phyloP scores from a whole-genome alignment of 352 stramenopile genomes.

The Pythium guiyangense region DNA sequence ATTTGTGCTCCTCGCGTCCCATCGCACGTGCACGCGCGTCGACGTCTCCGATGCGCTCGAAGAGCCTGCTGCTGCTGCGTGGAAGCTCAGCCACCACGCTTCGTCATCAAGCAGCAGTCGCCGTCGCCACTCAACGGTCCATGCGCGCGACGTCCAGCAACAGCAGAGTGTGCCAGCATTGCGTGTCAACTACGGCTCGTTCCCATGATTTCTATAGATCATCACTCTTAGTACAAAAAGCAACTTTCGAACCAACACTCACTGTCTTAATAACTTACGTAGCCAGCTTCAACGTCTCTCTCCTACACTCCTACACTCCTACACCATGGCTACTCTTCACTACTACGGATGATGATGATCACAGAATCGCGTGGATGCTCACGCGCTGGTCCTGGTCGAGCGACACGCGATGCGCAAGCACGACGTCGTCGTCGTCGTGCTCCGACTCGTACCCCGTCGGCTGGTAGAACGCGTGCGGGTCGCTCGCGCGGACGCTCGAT shows the following conservation, averaged over 20 bases:
- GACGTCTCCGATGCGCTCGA: constrained; percentile 36
- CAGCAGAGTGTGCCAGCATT: constrained; percentile 4
- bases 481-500: constrained; percentile 11
- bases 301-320: too few species aligned
- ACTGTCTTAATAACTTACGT: background rate
- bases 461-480: constrained; percentile 18
- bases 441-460: constrained; percentile 17
- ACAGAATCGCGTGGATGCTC: constrained; percentile 64
- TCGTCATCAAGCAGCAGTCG: constrained; percentile 1
- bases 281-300: too few species aligned
- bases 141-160: constrained; percentile 4
- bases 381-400: constrained; percentile 54
- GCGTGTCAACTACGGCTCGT: constrained; percentile 18
- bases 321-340: background rate
- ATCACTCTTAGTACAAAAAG: background rate
- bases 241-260: background rate
- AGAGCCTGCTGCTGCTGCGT: background rate
- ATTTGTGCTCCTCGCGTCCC: constrained; percentile 36
- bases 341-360: too few species aligned
- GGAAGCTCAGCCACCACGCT: background rate
- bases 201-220: too few species aligned
- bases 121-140: constrained; percentile 10
- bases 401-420: constrained; percentile 53
- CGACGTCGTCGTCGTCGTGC: constrained; percentile 36
- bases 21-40: constrained; percentile 26